These are phyloP conservation scores for Penicilliopsis zonata DNA, from an alignment of 495 filamentous ascomycete species.

Conservation along the genomic window DNA sequence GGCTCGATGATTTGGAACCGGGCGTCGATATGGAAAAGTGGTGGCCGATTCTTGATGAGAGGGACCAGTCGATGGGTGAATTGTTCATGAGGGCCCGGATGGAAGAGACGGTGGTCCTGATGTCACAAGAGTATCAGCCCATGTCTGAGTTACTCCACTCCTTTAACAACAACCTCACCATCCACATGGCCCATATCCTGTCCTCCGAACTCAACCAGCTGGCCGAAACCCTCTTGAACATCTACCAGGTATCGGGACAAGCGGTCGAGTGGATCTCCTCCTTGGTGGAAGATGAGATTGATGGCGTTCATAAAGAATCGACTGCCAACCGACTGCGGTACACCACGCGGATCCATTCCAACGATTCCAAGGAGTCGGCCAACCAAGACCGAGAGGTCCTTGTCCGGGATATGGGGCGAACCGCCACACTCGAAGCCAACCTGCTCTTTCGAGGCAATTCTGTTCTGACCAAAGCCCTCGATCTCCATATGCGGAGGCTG, in stretches of 20 bases:
- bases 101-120: conserved; percentile 81
- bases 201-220: conserved; percentile 65
- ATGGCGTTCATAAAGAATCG: conserved; percentile 72
- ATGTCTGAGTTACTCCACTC: conserved; percentile 76
- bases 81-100: conserved; percentile 75
- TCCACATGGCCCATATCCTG: conserved; percentile 70
- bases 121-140: conserved; percentile 72
- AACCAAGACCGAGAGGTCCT: conserved; percentile 47
- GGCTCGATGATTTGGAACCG: conserved; percentile 68
- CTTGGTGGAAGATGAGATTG: conserved; percentile 93
- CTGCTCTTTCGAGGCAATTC: conserved; percentile 94
- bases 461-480: conserved; percentile 83
- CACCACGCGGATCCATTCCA: conserved; percentile 64
- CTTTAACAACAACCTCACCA: conserved; percentile 72
- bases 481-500: conserved; percentile 88
- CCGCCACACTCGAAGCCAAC: conserved; percentile 67
- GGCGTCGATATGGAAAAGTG: conserved; percentile 79
- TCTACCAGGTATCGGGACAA: conserved; percentile 89
- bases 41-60: conserved; percentile 70
- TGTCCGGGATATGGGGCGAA: conserved; percentile 45
- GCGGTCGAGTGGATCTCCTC: conserved; percentile 86
- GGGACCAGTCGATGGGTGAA: conserved; percentile 65
- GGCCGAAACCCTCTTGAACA: conserved; percentile 82
- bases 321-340: conserved; percentile 58
- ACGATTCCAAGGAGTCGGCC: conserved; percentile 55